Evolutionary conservation across 2,329 filamentous ascomycete species (phyloP), one percentile per base, ranked within the genome.

Genomic region (Colletotrichum graminicola): DNA sequence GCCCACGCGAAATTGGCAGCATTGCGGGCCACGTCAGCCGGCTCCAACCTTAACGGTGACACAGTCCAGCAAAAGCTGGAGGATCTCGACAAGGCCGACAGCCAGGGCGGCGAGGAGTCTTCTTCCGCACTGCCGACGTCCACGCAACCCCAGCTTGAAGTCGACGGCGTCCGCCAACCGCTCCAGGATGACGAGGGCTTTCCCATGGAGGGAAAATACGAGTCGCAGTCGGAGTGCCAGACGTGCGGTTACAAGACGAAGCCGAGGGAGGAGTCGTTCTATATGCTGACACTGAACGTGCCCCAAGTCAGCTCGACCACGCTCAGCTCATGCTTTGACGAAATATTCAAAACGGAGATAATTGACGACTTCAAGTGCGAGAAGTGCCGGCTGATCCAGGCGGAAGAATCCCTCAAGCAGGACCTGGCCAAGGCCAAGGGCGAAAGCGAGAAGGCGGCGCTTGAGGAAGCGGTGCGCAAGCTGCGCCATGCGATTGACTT

Each of bases 291-390:
- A 1, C 84, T 99, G 64, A 94, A 94, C 76, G 96, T 99, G 4
- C 96, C 96, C 0, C 93, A 96, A 79, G 89, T 91, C 73, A 90
- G 87, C 62, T 92, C 93, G 2, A 95, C 95, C 0, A 92, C 94
- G 0, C 86, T 99, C 21, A 94, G 92, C 78, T 87, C 91, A 11
- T 99, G 96, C 80, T 96, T 99, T 76, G 96, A 99, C 77, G 93
- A 93, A 51, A 92, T 98, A 81, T 91, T 99, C 75, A 97, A 97
- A 82, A 94, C 94, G 0, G 96, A 99, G 80, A 92, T 94, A 79
- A 98, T 99, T 75, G 95, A 98, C 74, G 96, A 97, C 79, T 99
- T 97, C 85, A 95, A 93, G 76, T 99, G 96, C 83, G 96, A 98
- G 77, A 93, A 91, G 82, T 99, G 96, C 78, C 90, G 94, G 29